Evolutionary conservation across 2,329 filamentous ascomycete species (phyloP), one percentile per base, ranked within the genome.

Genomic region (Harringtonia lauricola): DNA sequence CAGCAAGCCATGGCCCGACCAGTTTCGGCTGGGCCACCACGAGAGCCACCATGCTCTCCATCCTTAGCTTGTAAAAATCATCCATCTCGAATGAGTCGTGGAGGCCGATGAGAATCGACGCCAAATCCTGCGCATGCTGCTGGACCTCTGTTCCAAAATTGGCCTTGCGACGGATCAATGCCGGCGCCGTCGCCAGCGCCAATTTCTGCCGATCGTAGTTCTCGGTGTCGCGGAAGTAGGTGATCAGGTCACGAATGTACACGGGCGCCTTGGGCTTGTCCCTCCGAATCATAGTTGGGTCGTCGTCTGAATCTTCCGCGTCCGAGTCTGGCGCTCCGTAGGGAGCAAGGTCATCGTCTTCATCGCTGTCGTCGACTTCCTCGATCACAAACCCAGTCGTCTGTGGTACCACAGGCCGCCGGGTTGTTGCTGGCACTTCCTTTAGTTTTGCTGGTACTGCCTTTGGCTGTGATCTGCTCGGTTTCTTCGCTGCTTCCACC

Each of bases 241-340:
- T 59, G 43, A 96, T 80, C 12, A 96, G 71, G 54, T 94, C 87
- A 37, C 88, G 79, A 47, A 95, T 83, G 55, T 96, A 96, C 1
- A 98, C 88, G 1, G 92, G 92, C 0, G 87, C 76, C 46, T 76
- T 83, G 19, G 83, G 76, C 54, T 92, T 95, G 60, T 92, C 81
- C 14, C 89, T 76, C 45, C 84, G 81, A 39, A 96, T 74, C 17
- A 95, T 67, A 0, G 88, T 94, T 6, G 92, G 82, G 54, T 98
- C 94, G 31, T 95, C 89, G 45, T 95, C 88, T 0, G 87, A 90
- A 57, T 98, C 92, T 57, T 94, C 86, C 0, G 79, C 74, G 52
- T 98, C 92, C 2, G 85, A 88, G 55, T 87, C 86, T 1, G 86
- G 86, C 59, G 95, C 95, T 14, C 76, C 75, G 53, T 95, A 95